Percentiles rank a stretch among this genome's conserved stretches.
Conservation (phyloP, 1,284 basidiomycete species). For the Ustilago sp. region DNA sequence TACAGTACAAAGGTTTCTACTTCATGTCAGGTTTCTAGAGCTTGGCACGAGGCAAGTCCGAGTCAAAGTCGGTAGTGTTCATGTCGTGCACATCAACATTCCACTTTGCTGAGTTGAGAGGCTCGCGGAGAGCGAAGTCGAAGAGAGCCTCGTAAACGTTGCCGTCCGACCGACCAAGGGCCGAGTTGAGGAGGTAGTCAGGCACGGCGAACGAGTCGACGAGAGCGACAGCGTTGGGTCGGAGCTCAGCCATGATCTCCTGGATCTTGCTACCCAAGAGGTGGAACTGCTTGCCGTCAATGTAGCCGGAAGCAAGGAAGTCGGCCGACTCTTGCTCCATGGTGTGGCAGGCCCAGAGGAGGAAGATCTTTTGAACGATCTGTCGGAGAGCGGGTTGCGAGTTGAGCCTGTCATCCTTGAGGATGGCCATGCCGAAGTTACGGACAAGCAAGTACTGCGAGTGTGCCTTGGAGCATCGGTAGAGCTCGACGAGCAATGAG, state of each 20-base stretch:
- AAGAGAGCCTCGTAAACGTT: conserved; percentile 68
- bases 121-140: conserved; percentile 62
- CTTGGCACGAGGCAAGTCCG: conserved; percentile 52
- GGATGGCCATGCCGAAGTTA: conserved; percentile 70
- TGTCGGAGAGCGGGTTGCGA: conserved; percentile 68
- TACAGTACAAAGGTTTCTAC: neutral
- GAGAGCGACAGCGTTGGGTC: conserved; percentile 68
- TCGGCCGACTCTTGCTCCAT: conserved; percentile 68
- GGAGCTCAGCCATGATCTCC: conserved; percentile 67
- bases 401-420: conserved; percentile 69
- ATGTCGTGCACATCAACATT: conserved; percentile 68
- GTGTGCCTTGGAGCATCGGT: conserved; percentile 65
- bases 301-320: conserved; percentile 70
- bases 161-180: conserved; percentile 69
- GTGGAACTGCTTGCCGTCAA: conserved; percentile 67
- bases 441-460: conserved; percentile 64
- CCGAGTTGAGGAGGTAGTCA: conserved; percentile 70
- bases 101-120: conserved; percentile 63
- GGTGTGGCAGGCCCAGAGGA: conserved; percentile 58
- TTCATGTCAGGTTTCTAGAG: conserved; percentile 16
- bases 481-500: conserved; percentile 69
- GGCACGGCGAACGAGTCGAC: conserved; percentile 68
- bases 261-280: conserved; percentile 67
- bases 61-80: conserved; percentile 57
- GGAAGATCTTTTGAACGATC: conserved; percentile 68